Conservation (phyloP, 1,284 basidiomycete species). For the Vanrija sp. region DNA sequence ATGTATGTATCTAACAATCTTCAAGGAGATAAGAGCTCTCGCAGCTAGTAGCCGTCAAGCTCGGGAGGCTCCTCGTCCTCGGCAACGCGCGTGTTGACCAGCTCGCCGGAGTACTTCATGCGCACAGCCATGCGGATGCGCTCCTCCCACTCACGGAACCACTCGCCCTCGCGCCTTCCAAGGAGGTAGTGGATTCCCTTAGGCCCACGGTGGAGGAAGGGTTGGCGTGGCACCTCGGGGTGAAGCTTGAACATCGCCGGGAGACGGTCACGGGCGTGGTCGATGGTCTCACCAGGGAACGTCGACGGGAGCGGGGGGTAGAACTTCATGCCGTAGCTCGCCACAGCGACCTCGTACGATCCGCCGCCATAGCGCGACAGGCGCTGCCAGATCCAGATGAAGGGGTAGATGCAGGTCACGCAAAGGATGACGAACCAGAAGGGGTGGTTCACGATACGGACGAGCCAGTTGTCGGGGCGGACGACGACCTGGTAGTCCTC, state of each 20-base stretch:
- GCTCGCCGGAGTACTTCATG: conserved; percentile 35
- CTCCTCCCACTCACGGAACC: conserved; percentile 68
- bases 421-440: conserved; percentile 64
- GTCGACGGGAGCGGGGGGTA: conserved; percentile 41
- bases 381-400: conserved; percentile 62
- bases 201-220: conserved; percentile 30
- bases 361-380: conserved; percentile 24
- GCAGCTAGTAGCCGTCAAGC: conserved; percentile 18
- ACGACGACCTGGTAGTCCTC: conserved; percentile 54
- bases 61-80: conserved; percentile 13
- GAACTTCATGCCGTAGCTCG: conserved; percentile 33
- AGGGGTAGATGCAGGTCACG: conserved; percentile 63
- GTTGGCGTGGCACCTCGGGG: conserved; percentile 31
- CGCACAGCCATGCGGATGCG: conserved; percentile 59
- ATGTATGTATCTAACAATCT: too few relatives aligned
- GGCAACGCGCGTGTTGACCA: conserved; percentile 14
- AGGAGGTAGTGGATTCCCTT: conserved; percentile 47
- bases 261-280: conserved; percentile 29
- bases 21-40: too few relatives aligned
- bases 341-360: conserved; percentile 25
- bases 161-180: conserved; percentile 66
- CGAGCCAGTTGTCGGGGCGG: conserved; percentile 60
- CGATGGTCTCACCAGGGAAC: conserved; percentile 30
- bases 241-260: conserved; percentile 35
- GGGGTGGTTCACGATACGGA: conserved; percentile 58